Evolutionary conservation across 352 stramenopile genomes (phyloP).

Genomic region (Globisporangium uncinulatum): DNA sequence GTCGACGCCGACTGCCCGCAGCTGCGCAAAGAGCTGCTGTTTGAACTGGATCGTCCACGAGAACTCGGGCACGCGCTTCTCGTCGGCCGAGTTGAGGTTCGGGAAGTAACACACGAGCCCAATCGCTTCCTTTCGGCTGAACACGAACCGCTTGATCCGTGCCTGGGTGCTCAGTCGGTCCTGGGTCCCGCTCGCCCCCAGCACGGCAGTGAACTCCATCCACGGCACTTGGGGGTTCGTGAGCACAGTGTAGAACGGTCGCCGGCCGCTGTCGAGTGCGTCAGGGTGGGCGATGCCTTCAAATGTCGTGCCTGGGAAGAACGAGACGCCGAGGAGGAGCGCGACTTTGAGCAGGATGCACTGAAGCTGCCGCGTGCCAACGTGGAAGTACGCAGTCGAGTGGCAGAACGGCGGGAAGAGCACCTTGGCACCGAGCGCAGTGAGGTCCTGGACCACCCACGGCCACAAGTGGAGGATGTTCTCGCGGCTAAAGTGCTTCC

Average conservation of each 20-base stretch:
- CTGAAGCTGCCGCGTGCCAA: conserved; percentile 81
- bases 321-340: conserved; percentile 61
- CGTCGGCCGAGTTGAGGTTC: conserved; percentile 60
- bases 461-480: conserved; percentile 85
- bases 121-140: conserved; percentile 75
- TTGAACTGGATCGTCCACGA: conserved; percentile 87
- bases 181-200: conserved; percentile 62
- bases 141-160: conserved; percentile 73
- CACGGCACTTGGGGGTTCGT: conserved; percentile 75
- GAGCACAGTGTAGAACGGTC: conserved; percentile 63
- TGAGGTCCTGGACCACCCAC: conserved; percentile 81
- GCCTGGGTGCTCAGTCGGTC: conserved; percentile 58
- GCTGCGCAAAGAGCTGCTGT: conserved; percentile 76
- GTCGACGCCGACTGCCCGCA: conserved; percentile 65
- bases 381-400: conserved; percentile 80
- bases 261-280: conserved; percentile 43
- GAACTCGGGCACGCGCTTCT: conserved; percentile 77
- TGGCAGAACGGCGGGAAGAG: conserved; percentile 81
- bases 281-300: conserved; percentile 48
- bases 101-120: conserved; percentile 81
- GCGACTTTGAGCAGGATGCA: conserved; percentile 81
- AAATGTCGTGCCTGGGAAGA: conserved; percentile 60
- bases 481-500: conserved; percentile 71
- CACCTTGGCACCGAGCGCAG: conserved; percentile 70
- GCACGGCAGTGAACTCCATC: conserved; percentile 69